Evolutionary conservation across 1,284 basidiomycete species (phyloP).

Genomic region (Marasmius fiardii): DNA sequence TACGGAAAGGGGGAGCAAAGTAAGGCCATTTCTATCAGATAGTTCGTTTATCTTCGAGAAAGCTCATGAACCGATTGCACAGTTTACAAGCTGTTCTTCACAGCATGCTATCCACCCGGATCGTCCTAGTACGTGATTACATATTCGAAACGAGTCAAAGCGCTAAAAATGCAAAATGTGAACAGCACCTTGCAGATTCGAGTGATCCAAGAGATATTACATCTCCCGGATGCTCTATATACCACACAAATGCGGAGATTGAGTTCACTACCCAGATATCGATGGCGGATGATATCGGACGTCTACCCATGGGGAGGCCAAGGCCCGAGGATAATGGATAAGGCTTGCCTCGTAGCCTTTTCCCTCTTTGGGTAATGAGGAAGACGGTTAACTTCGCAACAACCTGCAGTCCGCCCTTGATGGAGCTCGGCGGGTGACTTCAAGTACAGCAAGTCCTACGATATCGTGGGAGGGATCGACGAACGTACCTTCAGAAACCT

Average conservation of each 20-base stretch:
- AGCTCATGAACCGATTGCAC: background rate
- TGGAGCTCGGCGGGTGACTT: no score
- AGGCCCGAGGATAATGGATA: background rate
- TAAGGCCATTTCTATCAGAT: background rate
- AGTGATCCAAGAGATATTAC: background rate
- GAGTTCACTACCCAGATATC: slow-evolving; percentile 1
- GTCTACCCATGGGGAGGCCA: background rate
- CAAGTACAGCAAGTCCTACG: no score
- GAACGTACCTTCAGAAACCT: no score
- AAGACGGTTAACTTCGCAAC: no score
- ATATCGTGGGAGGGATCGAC: no score
- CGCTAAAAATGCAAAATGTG: background rate
- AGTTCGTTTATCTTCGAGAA: no score
- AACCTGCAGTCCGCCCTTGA: no score
- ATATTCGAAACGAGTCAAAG: background rate
- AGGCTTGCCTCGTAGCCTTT: background rate
- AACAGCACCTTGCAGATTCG: background rate
- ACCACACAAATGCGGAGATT: background rate
- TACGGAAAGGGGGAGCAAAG: background rate
- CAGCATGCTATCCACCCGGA: background rate
- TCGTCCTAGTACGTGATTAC: background rate
- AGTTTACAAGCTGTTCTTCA: background rate
- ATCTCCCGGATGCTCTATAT: background rate
- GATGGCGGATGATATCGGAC: background rate
- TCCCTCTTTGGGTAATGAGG: no score